Conservation (phyloP, 805 yeast genomes). For the Huiozyma naganishii region DNA sequence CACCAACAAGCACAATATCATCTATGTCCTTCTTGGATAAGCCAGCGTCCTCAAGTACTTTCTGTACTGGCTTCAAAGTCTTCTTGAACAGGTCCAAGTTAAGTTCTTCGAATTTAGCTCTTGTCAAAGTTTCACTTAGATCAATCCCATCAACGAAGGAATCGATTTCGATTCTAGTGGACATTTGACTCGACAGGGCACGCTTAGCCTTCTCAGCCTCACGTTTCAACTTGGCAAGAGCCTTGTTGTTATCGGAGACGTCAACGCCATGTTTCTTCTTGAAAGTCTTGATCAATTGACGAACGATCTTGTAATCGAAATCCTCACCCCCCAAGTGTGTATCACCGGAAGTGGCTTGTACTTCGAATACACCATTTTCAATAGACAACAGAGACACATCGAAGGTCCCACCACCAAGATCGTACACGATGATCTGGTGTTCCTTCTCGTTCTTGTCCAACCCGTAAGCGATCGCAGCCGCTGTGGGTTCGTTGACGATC, state of each 20-base stretch:
- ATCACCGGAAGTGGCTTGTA: slow-evolving; percentile 90
- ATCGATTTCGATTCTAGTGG: slow-evolving; percentile 93
- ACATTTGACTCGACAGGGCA: slow-evolving; percentile 88
- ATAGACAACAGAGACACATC: slow-evolving; percentile 83
- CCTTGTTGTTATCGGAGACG: slow-evolving; percentile 68
- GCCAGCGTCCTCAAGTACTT: slow-evolving; percentile 88
- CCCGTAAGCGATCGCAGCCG: slow-evolving; percentile 97
- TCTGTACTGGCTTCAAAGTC: slow-evolving; percentile 92
- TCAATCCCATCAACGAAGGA: slow-evolving; percentile 91
- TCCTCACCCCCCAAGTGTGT: slow-evolving; percentile 98
- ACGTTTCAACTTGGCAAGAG: slow-evolving; percentile 87
- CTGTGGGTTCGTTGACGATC: slow-evolving; percentile 90
- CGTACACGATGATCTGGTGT: slow-evolving; percentile 84
- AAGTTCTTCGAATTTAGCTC: slow-evolving; percentile 97
- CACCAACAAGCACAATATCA: slow-evolving; percentile 96
- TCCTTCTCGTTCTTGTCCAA: slow-evolving; percentile 74
- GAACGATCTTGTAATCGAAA: slow-evolving; percentile 80
- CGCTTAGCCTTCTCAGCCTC: slow-evolving; percentile 98
- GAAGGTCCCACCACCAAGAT: slow-evolving; percentile 96
- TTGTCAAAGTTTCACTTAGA: slow-evolving; percentile 87
- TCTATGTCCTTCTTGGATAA: slow-evolving; percentile 77
- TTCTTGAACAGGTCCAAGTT: slow-evolving; percentile 88
- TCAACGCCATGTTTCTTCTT: slow-evolving; percentile 90
- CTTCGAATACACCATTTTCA: slow-evolving; percentile 89
- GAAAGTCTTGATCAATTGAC: slow-evolving; percentile 76